Evolutionary conservation across 805 yeast genomes (phyloP).

Genomic region (Torulaspora quercuum): DNA sequence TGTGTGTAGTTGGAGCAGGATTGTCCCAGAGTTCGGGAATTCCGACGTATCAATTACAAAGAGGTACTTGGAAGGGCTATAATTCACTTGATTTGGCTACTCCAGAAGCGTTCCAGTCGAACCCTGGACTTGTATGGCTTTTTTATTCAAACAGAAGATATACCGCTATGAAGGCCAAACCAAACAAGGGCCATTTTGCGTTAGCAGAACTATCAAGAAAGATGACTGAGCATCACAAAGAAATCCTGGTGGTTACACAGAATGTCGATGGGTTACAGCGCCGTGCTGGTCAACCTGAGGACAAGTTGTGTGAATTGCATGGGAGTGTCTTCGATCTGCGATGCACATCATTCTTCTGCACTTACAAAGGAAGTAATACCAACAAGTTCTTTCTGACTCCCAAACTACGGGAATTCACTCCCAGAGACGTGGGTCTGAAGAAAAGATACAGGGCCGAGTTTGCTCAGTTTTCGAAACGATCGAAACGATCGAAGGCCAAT

Average conservation of each 20-base stretch:
- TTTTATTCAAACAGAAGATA: conserved; percentile 70
- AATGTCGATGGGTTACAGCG: conserved; percentile 75
- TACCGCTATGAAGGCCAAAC: conserved; percentile 61
- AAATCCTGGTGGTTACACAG: conserved; percentile 70
- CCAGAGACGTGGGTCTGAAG: conserved; percentile 12
- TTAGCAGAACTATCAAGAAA: conserved; percentile 57
- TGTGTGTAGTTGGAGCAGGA: conserved; percentile 80
- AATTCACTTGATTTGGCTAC: conserved; percentile 84
- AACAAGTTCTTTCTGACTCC: conserved; percentile 57
- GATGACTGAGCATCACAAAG: conserved; percentile 27
- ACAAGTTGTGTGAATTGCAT: conserved; percentile 63
- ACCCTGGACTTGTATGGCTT: conserved; percentile 89
- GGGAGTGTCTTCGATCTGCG: conserved; percentile 70
- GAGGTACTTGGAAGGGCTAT: conserved; percentile 74
- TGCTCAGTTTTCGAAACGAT: conserved; percentile 14
- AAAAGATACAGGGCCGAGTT: conserved; percentile 9
- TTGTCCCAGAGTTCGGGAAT: conserved; percentile 74
- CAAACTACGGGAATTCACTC: conserved; percentile 42
- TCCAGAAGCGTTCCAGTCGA: conserved; percentile 80
- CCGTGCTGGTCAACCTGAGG: conserved; percentile 58
- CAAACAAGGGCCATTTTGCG: conserved; percentile 72
- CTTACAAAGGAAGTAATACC: conserved; percentile 52
- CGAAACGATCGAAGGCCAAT: conserved; percentile 1
- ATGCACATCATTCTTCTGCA: conserved; percentile 76
- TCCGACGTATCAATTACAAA: conserved; percentile 66